These are phyloP conservation scores for Xylaria castorea DNA, from an alignment of 495 filamentous ascomycete genomes.

Conservation along the genomic window DNA sequence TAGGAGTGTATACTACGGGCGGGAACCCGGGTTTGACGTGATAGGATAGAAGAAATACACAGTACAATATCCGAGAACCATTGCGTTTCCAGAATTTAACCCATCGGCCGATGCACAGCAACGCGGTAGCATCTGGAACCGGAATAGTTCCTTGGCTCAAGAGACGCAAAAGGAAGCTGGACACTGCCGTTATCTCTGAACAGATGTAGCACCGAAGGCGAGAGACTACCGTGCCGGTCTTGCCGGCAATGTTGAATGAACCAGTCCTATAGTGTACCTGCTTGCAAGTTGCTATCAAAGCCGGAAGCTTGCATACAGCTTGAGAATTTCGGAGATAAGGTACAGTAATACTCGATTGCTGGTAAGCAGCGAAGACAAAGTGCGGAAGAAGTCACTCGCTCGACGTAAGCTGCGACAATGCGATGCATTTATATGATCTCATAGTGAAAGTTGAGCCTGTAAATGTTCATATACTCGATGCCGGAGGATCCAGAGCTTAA, in stretches of 20 bases:
- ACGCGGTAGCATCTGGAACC: neutral
- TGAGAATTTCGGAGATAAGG: neutral
- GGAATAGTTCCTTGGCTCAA: slow-evolving; percentile 11
- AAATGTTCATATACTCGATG: neutral
- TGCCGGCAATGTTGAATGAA: neutral
- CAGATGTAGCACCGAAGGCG: neutral
- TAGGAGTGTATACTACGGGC: neutral
- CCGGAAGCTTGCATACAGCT: slow-evolving; percentile 1
- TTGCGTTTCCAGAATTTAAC: neutral
- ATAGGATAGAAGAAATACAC: neutral
- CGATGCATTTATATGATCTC: slow-evolving; percentile 1
- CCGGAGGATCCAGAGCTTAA: neutral
- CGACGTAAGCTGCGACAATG: neutral
- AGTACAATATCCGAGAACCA: neutral
- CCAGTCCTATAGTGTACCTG: neutral
- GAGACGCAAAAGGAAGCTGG: slow-evolving; percentile 20
- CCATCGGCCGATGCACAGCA: slow-evolving; percentile 3
- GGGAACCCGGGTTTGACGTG: neutral
- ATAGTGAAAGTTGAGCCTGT: neutral
- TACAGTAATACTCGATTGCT: slow-evolving; percentile 2
- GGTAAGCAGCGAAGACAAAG: neutral
- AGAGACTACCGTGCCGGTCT: neutral
- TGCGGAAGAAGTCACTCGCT: neutral
- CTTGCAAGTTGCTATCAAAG: neutral
- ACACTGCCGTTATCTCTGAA: slow-evolving; percentile 4